phyloP scores from a whole-genome alignment of 805 yeast species.

The Monosporozyma yasuniensis region DNA sequence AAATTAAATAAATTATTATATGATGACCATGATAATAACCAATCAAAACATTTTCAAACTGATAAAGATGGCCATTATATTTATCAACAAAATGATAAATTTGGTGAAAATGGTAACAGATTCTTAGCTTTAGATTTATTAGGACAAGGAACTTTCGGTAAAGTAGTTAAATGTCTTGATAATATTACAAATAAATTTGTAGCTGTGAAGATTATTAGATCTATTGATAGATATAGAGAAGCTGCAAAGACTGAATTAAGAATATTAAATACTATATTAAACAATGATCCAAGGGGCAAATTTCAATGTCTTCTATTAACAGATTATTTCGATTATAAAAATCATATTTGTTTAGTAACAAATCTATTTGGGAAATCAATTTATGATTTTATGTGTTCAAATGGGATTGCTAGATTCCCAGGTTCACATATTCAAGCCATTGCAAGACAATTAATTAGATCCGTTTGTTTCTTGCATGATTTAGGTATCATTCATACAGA shows the following conservation, averaged over 20 bases:
- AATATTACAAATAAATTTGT: conserved; percentile 37
- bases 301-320: conserved; percentile 66
- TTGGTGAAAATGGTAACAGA: conserved; percentile 51
- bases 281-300: conserved; percentile 48
- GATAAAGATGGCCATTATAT: conserved; percentile 72
- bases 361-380: conserved; percentile 77
- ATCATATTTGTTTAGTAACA: conserved; percentile 91
- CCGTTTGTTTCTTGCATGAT: conserved; percentile 85
- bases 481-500: conserved; percentile 90
- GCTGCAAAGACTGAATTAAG: conserved; percentile 91
- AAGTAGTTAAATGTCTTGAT: conserved; percentile 89
- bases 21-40: background rate
- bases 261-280: conserved; percentile 39
- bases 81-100: conserved; percentile 46
- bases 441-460: conserved; percentile 72
- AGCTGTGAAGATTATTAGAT: conserved; percentile 87
- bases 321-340: conserved; percentile 86
- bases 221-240: conserved; percentile 88
- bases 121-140: conserved; percentile 58
- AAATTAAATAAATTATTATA: conserved; percentile 8
- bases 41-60: conserved; percentile 17
- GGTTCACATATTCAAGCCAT: conserved; percentile 87
- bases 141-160: conserved; percentile 98
- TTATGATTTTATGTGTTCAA: conserved; percentile 81
- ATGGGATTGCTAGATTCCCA: conserved; percentile 83